Percentiles rank a stretch among this genome's conserved stretches.
phyloP scores from a whole-genome alignment of 208 protist species.

The Trichomonas vaginalis region DNA sequence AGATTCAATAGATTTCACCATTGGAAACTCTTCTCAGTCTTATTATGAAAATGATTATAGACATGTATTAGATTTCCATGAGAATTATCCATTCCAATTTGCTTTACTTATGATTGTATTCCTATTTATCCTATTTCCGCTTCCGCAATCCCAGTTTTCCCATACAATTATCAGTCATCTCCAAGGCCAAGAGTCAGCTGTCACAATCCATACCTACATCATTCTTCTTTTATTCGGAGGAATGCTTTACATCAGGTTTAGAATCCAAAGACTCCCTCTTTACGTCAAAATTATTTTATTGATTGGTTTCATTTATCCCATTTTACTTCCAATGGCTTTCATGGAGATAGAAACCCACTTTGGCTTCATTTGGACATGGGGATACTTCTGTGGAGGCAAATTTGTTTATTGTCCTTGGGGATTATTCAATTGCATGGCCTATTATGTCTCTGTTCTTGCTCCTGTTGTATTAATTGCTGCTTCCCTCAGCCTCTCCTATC shows the following conservation, averaged over 20 bases:
- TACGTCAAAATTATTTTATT: background rate
- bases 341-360: background rate
- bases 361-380: background rate
- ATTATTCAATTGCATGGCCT: background rate
- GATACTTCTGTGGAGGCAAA: background rate
- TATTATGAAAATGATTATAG: background rate
- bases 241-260: background rate
- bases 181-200: no score
- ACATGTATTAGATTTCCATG: background rate
- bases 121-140: background rate
- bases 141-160: background rate
- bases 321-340: background rate
- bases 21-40: background rate
- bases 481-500: no score
- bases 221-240: background rate
- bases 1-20: background rate
- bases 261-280: background rate
- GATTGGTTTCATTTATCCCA: background rate
- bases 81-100: background rate
- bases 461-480: no score
- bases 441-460: no score
- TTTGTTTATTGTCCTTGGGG: background rate
- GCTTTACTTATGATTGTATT: background rate
- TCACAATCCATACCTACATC: no score
- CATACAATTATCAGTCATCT: no score